Evolutionary conservation across 2,329 filamentous ascomycete species (phyloP), one percentile per base, ranked within the genome.

Genomic region (Epicoccum nigrum): DNA sequence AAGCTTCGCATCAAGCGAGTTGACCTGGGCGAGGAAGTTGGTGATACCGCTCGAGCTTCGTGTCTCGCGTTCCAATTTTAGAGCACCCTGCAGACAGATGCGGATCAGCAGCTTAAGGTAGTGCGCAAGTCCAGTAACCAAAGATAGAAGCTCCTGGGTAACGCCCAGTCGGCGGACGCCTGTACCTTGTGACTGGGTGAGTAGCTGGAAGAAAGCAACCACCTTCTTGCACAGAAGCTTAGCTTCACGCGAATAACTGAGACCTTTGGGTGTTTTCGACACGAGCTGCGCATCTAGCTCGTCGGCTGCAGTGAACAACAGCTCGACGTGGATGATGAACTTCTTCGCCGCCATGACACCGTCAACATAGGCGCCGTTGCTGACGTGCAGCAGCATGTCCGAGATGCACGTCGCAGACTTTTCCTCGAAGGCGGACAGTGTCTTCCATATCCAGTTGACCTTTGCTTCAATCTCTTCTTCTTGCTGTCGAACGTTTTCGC

Each of bases 221-320:
- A 99, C 96, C 75, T 99, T 99, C 76, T 99, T 99, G 80, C 94
- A 99, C n/a, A 99, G 84, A 42, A 99, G 81, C 75, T 99, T 99
- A n/a, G 94, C 90, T 77, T 99, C 94, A 65, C 94, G 86, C 15
- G 89, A 89, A 70, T 97, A 99, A 8, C 92, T 90, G 55, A 99
- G 82, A 56, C 89, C 88, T 81, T 94, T 95, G 63, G 90, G 83
- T 15, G 86, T 86, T 35, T 87, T 77, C 16, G 78, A 76, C 50
- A 83, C 79, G 73, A 97, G 87, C 44, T 87, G 83, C 8, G 79
- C 79, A 64, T 97, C 92, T 47, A 99, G 82, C 64, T 87, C 85
- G 73, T 99, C 94, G 15, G 92, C 91, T 17, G 91, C 92, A 34
- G 83, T 83, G 72, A 99, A 99, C 2, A 99, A 80, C 32, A 99